These are phyloP conservation scores for Verticillium dahliae DNA, from an alignment of 2,329 filamentous ascomycete species.

Conservation along the genomic window DNA sequence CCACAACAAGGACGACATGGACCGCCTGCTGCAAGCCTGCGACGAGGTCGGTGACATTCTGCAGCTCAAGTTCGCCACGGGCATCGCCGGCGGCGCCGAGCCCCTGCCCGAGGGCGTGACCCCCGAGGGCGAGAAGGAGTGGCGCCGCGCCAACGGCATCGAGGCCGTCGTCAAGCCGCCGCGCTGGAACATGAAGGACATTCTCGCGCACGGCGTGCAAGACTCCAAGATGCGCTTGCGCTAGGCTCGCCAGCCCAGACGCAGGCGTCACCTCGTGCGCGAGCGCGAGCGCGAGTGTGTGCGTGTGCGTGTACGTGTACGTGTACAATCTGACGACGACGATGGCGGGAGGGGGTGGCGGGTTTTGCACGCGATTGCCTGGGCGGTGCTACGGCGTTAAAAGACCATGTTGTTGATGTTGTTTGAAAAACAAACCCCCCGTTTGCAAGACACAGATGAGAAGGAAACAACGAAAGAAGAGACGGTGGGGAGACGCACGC, in stretches of 20 bases:
- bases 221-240: constrained; percentile 69
- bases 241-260: constrained; percentile 29
- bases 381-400: not conserved
- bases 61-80: constrained; percentile 95
- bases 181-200: constrained; percentile 78
- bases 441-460: no score
- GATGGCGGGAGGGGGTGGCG: not conserved
- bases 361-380: not conserved
- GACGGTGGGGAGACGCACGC: no score
- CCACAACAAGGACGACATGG: constrained; percentile 97
- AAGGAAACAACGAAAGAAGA: no score
- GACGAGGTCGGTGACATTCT: constrained; percentile 88
- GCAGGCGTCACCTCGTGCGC: not conserved
- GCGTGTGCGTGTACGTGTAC: not conserved
- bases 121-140: constrained; percentile 65
- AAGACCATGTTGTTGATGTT: no score
- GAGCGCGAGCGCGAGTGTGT: not conserved
- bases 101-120: constrained; percentile 66
- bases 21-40: constrained; percentile 80
- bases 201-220: constrained; percentile 66
- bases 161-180: constrained; percentile 71
- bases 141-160: constrained; percentile 54
- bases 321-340: not conserved
- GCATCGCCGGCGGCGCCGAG: constrained; percentile 80
- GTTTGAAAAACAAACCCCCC: no score